Evolutionary conservation across 345 rosid genomes (phyloP).

Genomic region (Citrus inodora): DNA sequence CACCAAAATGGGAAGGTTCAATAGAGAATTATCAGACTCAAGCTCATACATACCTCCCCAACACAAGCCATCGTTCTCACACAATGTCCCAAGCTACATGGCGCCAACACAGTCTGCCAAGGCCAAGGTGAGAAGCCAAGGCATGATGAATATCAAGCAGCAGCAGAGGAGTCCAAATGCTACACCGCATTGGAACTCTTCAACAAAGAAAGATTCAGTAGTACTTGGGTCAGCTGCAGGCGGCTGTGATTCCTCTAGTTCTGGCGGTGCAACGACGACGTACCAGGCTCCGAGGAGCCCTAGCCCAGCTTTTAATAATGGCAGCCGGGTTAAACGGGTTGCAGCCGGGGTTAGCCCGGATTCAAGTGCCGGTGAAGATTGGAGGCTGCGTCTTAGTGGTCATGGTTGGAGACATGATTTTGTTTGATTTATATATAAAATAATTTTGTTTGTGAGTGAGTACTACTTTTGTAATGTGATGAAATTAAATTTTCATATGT

Average conservation of each 20-base stretch:
- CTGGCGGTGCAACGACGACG: constrained; percentile 44
- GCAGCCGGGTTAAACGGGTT: constrained; percentile 23
- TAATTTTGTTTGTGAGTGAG: neutral
- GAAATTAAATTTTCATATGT: neutral
- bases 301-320: constrained; percentile 33
- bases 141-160: constrained; percentile 26
- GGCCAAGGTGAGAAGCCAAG: constrained; percentile 68
- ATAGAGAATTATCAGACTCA: constrained; percentile 31
- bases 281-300: constrained; percentile 64
- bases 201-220: constrained; percentile 46
- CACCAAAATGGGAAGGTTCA: constrained; percentile 16
- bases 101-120: constrained; percentile 82
- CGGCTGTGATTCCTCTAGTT: constrained; percentile 71
- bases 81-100: constrained; percentile 78
- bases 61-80: constrained; percentile 33
- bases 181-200: constrained; percentile 70
- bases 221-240: constrained; percentile 27
- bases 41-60: constrained; percentile 31
- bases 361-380: constrained; percentile 33
- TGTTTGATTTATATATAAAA: constrained; percentile 14
- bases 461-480: neutral
- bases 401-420: constrained; percentile 57
- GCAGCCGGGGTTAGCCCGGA: constrained; percentile 42
- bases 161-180: constrained; percentile 39
- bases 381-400: constrained; percentile 39